phyloP scores from a whole-genome alignment of 2,329 filamentous ascomycete genomes.

The Verticillium dahliae region DNA sequence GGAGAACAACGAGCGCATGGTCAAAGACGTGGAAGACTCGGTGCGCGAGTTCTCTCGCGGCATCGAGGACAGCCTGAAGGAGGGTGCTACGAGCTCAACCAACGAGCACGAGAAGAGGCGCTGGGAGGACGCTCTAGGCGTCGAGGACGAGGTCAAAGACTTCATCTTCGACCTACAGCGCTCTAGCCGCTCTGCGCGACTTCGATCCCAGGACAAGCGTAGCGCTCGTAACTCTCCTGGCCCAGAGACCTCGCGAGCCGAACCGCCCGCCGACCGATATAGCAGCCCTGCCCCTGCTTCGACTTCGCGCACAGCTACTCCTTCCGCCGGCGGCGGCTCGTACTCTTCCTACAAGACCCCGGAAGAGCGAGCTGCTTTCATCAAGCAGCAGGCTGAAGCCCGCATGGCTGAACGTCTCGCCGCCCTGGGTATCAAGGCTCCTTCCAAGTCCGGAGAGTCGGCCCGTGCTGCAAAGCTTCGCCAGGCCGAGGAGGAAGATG shows the following conservation, averaged over 20 bases:
- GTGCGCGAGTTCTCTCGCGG: constrained; percentile 80
- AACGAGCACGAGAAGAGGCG: constrained; percentile 86
- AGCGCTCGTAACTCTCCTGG: constrained; percentile 33
- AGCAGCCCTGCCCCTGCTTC: constrained; percentile 36
- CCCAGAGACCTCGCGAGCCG: constrained; percentile 27
- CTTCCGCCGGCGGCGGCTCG: constrained; percentile 51
- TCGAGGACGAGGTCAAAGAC: constrained; percentile 93
- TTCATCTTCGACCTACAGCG: constrained; percentile 97
- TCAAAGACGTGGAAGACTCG: constrained; percentile 91
- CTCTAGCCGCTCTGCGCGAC: constrained; percentile 68
- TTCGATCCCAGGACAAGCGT: constrained; percentile 54
- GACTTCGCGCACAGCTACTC: constrained; percentile 49
- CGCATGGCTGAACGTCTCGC: constrained; percentile 95
- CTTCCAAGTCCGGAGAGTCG: constrained; percentile 72
- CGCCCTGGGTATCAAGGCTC: constrained; percentile 83
- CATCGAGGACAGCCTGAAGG: constrained; percentile 82
- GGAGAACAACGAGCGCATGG: constrained; percentile 95
- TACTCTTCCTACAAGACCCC: constrained; percentile 84
- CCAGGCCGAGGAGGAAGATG: constrained; percentile 91
- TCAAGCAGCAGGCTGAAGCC: constrained; percentile 94
- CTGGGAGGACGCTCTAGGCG: constrained; percentile 93
- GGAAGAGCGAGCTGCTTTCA: constrained; percentile 90
- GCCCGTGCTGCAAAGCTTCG: constrained; percentile 77
- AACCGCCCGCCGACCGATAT: neutral
- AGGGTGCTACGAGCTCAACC: constrained; percentile 65